Conservation (phyloP, 768 basidiomycete species). For the Lactifluus hygrophoroides region DNA sequence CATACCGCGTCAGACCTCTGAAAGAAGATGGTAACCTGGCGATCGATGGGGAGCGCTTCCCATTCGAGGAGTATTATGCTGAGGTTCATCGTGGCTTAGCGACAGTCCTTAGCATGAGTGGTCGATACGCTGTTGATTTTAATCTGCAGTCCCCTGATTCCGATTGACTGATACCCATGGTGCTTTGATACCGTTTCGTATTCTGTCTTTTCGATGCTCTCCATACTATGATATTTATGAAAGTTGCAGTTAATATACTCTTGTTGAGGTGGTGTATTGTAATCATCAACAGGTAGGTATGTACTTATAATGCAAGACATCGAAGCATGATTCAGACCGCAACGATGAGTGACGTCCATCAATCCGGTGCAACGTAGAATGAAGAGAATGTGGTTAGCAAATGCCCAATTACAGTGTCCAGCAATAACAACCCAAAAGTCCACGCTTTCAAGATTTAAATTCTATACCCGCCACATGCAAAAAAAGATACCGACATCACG, state of each 20-base stretch:
- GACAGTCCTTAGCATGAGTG: conserved; percentile 55
- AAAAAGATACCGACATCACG: conserved; percentile 20
- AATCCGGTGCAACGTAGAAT: conserved; percentile 6
- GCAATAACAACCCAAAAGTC: conserved; percentile 7
- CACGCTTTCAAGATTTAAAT: conserved; percentile 4
- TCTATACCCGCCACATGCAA: conserved; percentile 17
- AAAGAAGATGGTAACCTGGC: conserved; percentile 46
- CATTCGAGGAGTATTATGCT: conserved; percentile 67
- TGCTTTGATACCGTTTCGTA: neutral
- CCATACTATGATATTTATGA: neutral
- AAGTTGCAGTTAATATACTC: conserved; percentile 4
- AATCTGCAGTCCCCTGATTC: neutral
- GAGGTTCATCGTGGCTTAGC: conserved; percentile 65
- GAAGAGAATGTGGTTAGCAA: conserved; percentile 16
- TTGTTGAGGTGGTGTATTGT: conserved; percentile 1
- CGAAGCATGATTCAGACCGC: conserved; percentile 11
- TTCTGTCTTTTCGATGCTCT: neutral
- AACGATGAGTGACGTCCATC: neutral
- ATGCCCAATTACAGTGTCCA: conserved; percentile 18
- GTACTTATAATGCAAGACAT: conserved; percentile 12
- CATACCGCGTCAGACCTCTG: conserved; percentile 63
- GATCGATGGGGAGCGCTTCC: conserved; percentile 73
- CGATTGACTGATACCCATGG: neutral
- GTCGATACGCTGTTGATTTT: conserved; percentile 53
- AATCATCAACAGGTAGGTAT: conserved; percentile 4